Conservation (phyloP, 2,329 filamentous ascomycete species). For the Xylaria sp. region DNA sequence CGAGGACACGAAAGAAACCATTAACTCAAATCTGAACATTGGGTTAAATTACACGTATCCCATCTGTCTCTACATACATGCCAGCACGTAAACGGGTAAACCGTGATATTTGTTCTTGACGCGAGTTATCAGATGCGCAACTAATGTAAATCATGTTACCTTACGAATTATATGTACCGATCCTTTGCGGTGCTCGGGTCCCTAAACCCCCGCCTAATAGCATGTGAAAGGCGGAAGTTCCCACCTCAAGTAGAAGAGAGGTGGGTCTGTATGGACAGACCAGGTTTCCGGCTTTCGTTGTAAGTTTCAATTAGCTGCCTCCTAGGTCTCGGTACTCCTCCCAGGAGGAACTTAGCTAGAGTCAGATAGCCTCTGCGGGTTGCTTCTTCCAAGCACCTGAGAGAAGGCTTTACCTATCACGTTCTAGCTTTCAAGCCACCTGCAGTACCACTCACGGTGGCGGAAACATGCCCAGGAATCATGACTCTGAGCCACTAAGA, state of each 20-base stretch:
- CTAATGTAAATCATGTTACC: background rate
- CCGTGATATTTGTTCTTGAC: background rate
- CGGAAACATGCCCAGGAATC: constrained; percentile 39
- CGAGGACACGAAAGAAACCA: background rate
- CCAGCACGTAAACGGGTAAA: background rate
- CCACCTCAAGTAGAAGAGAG: background rate
- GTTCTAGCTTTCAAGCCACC: constrained; percentile 7
- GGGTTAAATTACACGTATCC: too few species aligned
- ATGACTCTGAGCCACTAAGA: constrained; percentile 35
- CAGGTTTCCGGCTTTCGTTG: background rate
- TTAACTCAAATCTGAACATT: background rate
- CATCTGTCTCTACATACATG: too few species aligned
- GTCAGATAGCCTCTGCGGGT: background rate
- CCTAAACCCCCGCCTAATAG: background rate
- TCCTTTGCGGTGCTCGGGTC: background rate
- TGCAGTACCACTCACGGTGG: constrained; percentile 6
- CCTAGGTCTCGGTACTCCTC: background rate
- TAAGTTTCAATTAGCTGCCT: background rate
- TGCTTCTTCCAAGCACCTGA: too few species aligned
- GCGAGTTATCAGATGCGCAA: background rate
- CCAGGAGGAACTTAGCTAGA: too few species aligned
- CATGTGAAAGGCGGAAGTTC: background rate
- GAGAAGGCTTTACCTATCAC: background rate
- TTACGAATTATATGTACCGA: background rate
- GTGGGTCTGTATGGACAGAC: background rate